These are phyloP conservation scores for Pezicula neosporulosa DNA, from an alignment of 2,329 filamentous ascomycete species.

Conservation along the genomic window DNA sequence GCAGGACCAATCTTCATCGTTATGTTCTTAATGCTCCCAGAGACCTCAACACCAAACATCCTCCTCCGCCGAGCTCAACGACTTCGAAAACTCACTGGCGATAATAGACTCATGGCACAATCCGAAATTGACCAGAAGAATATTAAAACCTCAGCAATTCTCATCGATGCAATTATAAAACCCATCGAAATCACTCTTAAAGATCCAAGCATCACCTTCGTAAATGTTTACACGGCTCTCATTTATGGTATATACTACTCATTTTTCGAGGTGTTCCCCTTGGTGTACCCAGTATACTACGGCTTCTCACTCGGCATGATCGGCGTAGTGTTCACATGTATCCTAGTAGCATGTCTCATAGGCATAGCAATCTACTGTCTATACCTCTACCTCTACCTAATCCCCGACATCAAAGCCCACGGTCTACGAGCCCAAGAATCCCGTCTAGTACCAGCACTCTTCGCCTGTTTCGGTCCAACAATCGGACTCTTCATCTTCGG, in stretches of 20 bases:
- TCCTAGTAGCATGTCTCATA: slow-evolving; percentile 54
- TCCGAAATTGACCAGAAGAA: slow-evolving; percentile 61
- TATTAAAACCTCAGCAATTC: slow-evolving; percentile 42
- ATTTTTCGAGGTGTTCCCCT: slow-evolving; percentile 65
- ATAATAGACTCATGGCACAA: slow-evolving; percentile 52
- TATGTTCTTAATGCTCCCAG: slow-evolving; percentile 61
- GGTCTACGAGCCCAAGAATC: slow-evolving; percentile 50
- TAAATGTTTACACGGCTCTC: slow-evolving; percentile 58
- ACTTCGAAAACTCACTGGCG: slow-evolving; percentile 59
- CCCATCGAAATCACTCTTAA: slow-evolving; percentile 57
- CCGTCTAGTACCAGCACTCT: slow-evolving; percentile 52
- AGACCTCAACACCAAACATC: slow-evolving; percentile 58
- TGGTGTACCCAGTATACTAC: slow-evolving; percentile 59
- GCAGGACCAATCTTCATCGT: slow-evolving; percentile 54
- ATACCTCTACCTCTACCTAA: slow-evolving; percentile 50
- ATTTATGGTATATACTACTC: slow-evolving; percentile 60
- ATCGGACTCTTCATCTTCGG: slow-evolving; percentile 58
- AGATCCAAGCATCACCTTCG: slow-evolving; percentile 60
- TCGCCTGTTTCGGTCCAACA: slow-evolving; percentile 48
- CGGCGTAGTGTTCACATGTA: slow-evolving; percentile 58
- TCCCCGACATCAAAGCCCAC: slow-evolving; percentile 43
- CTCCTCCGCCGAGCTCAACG: slow-evolving; percentile 57
- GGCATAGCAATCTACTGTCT: slow-evolving; percentile 44
- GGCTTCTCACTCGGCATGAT: slow-evolving; percentile 54
- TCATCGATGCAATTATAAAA: slow-evolving; percentile 55